Base-by-base conservation (phyloP, 208 protist species). In the Vickermania ingenoplastis region DNA sequence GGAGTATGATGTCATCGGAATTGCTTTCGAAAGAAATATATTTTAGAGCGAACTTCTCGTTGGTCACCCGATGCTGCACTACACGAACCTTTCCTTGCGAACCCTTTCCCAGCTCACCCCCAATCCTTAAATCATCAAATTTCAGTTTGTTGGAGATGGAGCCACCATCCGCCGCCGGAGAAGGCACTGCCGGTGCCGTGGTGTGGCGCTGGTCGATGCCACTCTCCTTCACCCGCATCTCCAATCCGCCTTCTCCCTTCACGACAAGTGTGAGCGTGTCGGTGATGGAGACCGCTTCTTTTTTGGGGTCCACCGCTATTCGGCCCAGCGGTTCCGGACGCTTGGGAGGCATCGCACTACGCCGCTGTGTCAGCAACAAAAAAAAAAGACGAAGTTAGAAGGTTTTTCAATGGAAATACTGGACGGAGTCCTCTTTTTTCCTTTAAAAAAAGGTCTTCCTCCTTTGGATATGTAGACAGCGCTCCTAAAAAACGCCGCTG, bases 241-340 rank as follows among this genome's bases (percentile, higher is more conserved):
- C 82, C 55, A 79, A 63, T 28, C 84, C 88, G 7, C 81, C 83
- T 58, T 92, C 85, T 24, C 83, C 85, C 57, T 88, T 91, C n/a
- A 95, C 85, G 49, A 92, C 84, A 65, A 95, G 45, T 0, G 89
- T 95, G 71, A 95, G 79, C 0, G 89, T 95, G 67, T 95, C 87
- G 11, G 87, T 94, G 57, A 94, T 94, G 13, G 87, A 91, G 45
- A 94, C 83, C 21, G 73, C 69, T 36, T 80, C 86, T 48, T 94
- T 74, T 36, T 74, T 45, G 26, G 67, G 81, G 41, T 59, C 72
- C 53, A 92, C 71, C 49, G 78, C 72, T 25, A 92, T 74, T 53
- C 84, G 67, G 55, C 81, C 72, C 28, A 91, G 69, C 7, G 55
- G 22, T 30, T 77, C 73, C 0, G 87, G 87, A 53, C 87, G 73